These are phyloP conservation scores for Phytopythium montanum DNA, from an alignment of 352 stramenopile species.

Conservation along the genomic window DNA sequence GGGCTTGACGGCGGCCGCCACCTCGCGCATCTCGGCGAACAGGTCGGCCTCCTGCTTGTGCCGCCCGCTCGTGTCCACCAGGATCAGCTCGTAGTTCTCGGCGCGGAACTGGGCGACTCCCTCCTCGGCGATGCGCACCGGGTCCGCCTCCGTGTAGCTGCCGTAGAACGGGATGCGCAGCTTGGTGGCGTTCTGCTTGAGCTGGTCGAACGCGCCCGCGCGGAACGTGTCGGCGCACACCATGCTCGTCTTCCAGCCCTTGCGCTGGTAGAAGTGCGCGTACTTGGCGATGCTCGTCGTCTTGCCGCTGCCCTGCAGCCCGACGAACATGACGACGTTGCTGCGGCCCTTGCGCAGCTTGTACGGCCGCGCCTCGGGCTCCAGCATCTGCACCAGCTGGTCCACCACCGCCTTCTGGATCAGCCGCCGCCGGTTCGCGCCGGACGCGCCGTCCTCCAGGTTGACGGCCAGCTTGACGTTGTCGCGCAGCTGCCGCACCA, in stretches of 20 bases:
- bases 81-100: conserved; percentile 98
- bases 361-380: conserved; percentile 81
- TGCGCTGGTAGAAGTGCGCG: conserved; percentile 97
- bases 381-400: conserved; percentile 88
- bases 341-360: conserved; percentile 90
- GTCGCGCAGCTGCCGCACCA: conserved; percentile 86
- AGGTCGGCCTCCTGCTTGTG: conserved; percentile 98
- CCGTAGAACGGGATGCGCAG: conserved; percentile 98
- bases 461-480: conserved; percentile 89
- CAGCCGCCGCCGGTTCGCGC: conserved; percentile 80
- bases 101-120: conserved; percentile 95
- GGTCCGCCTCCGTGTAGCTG: conserved; percentile 97
- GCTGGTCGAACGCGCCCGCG: conserved; percentile 98
- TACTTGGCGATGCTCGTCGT: conserved; percentile 99
- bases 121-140: conserved; percentile 96
- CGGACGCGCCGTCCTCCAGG: conserved; percentile 70
- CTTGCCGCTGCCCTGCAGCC: conserved; percentile 95
- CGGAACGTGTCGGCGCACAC: conserved; percentile 99
- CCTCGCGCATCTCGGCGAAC: conserved; percentile 99
- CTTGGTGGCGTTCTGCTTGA: conserved; percentile 99
- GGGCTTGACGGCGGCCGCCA: conserved; percentile 92
- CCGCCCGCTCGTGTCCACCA: conserved; percentile 98
- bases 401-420: conserved; percentile 92
- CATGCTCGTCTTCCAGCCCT: conserved; percentile 98
- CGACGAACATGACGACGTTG: conserved; percentile 95